These are phyloP conservation scores for Hymenoscyphus scutula DNA, from an alignment of 2,329 filamentous ascomycete species.

Conservation along the genomic window DNA sequence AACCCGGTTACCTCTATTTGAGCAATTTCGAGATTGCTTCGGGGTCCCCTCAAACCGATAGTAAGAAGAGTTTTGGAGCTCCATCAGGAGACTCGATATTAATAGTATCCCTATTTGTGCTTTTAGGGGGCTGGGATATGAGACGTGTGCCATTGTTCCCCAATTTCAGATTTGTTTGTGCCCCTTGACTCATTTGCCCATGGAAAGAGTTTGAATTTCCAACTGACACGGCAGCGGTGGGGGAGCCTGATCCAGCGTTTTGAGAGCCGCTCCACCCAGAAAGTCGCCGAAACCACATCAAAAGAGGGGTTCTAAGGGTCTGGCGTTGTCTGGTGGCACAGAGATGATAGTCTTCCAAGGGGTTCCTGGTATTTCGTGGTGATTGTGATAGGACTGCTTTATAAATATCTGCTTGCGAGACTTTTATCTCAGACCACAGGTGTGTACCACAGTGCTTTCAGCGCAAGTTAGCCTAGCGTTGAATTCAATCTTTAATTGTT, in stretches of 20 bases:
- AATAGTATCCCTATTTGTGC: no score
- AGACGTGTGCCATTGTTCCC: no score
- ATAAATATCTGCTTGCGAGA: background rate
- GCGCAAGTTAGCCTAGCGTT: background rate
- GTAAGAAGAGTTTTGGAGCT: background rate
- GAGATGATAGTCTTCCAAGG: background rate
- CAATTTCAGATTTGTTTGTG: no score
- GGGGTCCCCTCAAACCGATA: background rate
- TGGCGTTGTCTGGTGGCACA: background rate
- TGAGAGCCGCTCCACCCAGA: background rate
- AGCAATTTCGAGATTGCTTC: background rate
- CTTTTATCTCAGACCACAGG: background rate
- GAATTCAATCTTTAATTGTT: no score
- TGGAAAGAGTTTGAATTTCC: no score
- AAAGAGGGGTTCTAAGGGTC: background rate
- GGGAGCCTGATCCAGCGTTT: no score
- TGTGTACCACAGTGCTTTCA: background rate
- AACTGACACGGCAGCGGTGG: no score
- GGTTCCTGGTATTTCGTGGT: background rate
- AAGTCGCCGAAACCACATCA: background rate
- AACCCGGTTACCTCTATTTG: background rate
- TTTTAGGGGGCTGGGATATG: no score
- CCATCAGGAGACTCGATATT: no score
- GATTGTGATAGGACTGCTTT: background rate
- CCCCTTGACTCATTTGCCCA: no score